phyloP scores from a whole-genome alignment of 768 basidiomycete species.

The Rhizopogon salebrosus region DNA sequence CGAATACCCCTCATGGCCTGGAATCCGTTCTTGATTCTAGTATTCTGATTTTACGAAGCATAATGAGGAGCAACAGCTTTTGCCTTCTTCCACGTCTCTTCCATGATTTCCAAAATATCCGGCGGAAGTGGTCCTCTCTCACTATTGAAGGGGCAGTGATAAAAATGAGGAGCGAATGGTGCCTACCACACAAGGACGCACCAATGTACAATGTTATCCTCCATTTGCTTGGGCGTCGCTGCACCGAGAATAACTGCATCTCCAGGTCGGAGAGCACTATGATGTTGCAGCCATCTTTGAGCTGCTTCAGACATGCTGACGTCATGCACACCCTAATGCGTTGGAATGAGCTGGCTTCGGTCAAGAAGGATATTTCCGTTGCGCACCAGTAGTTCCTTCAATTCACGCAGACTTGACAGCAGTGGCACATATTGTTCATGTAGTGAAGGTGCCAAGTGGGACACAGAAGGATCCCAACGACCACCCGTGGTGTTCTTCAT shows the following conservation, averaged over 20 bases:
- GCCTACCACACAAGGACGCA: slow-evolving; percentile 4
- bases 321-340: slow-evolving; percentile 7
- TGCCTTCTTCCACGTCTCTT: slow-evolving; percentile 7
- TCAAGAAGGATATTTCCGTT: background rate
- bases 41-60: no score
- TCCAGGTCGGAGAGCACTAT: slow-evolving; percentile 12
- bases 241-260: slow-evolving; percentile 36
- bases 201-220: slow-evolving; percentile 15
- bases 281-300: slow-evolving; percentile 13
- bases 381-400: slow-evolving; percentile 11
- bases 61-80: slow-evolving; percentile 8
- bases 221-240: slow-evolving; percentile 29
- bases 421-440: slow-evolving; percentile 9
- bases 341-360: background rate
- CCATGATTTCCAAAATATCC: slow-evolving; percentile 7
- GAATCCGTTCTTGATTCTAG: no score
- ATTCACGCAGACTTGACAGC: slow-evolving; percentile 6
- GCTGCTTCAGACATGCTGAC: slow-evolving; percentile 7
- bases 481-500: slow-evolving; percentile 8
- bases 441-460: slow-evolving; percentile 5
- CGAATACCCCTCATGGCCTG: no score
- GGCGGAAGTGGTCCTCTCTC: slow-evolving; percentile 12
- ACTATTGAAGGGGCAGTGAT: slow-evolving; percentile 12
- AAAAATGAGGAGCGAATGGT: background rate
- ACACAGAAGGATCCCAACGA: slow-evolving; percentile 14